Base-by-base conservation (phyloP, 805 yeast genomes). In the Yarrowia yakushimensis region DNA sequence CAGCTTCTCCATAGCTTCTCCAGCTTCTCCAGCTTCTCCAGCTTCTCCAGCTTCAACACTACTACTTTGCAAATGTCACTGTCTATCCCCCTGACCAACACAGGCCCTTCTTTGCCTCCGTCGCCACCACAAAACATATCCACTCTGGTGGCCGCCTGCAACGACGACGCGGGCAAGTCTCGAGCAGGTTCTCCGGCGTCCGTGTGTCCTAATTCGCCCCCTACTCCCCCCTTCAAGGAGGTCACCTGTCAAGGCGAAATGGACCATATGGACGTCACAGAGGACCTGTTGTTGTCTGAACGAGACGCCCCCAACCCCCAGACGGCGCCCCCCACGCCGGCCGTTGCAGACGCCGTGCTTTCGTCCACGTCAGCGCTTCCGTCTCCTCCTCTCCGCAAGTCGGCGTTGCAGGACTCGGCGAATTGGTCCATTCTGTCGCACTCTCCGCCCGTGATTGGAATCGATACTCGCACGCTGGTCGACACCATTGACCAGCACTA, bases 401-500 rank as follows among this genome's bases (percentile, higher is more conserved):
- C 59, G 8, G 12, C 59, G 7, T 25, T 52, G 17, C 13, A 17
- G 18, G 59, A 52, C 43, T 52, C 59, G 23, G 43, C 59, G 25
- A 52, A 52, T 39, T 55, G 61, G 61, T 55, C 61, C 11, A 39
- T 55, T 27, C 48, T 55, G 15, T 15, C 50, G 10, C 61, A 55
- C 37, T 20, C 36, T 8, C 61, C 61, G 13, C 36, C 46, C 8
- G 61, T 55, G 13, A 28, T 39, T 4, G 61, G 61, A 15, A 39
- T 55, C 12, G 61, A 55, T 13, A 41, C 61, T 2, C 17, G 28
- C 17, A 28, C 39, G 30, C 30, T 41, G 22, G 48, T 31, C 4
- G 48, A 39, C n/a, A 48, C 61, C 39, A 59, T 74, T 15, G 69
- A 68, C 57, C 39, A 64, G 20, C 69, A 68, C 33, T 69, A 70